These are phyloP conservation scores for Rhytidiadelphus loreus DNA, from an alignment of 225 moss, liverwort and hornwort species.

Conservation along the genomic window DNA sequence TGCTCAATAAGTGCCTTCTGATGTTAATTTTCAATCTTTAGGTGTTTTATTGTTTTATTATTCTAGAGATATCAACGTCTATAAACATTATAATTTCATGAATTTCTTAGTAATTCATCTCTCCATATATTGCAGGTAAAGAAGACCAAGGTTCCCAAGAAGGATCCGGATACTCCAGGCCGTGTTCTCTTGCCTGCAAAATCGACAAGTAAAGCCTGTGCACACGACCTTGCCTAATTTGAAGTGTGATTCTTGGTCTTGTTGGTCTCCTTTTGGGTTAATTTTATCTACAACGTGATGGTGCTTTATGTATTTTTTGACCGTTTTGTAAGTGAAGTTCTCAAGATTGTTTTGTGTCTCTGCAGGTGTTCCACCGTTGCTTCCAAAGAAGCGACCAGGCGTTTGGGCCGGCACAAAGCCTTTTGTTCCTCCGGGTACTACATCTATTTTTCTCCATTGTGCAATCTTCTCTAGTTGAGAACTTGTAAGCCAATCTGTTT, in stretches of 20 bases:
- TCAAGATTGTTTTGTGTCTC: background rate
- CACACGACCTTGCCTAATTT: background rate
- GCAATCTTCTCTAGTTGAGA: background rate
- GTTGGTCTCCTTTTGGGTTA: background rate
- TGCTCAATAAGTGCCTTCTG: background rate
- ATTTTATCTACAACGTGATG: background rate
- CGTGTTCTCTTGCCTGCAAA: conserved; percentile 1
- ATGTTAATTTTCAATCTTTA: background rate
- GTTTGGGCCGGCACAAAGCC: conserved; percentile 19
- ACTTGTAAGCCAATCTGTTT: background rate
- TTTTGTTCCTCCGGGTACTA: conserved; percentile 33
- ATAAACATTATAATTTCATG: background rate
- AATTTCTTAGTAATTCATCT: background rate
- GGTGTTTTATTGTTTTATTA: background rate
- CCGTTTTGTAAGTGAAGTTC: background rate
- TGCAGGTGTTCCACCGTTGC: conserved; percentile 16
- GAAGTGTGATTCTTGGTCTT: background rate
- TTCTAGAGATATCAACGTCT: background rate
- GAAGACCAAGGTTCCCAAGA: background rate
- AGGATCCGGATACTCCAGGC: background rate
- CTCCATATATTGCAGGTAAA: conserved; percentile 5
- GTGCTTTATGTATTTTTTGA: background rate
- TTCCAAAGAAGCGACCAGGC: conserved; percentile 37
- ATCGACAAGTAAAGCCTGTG: conserved; percentile 2
- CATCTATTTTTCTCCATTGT: background rate